Base-by-base conservation (phyloP, 257 asterid species). In the Capsicum pubescens region DNA sequence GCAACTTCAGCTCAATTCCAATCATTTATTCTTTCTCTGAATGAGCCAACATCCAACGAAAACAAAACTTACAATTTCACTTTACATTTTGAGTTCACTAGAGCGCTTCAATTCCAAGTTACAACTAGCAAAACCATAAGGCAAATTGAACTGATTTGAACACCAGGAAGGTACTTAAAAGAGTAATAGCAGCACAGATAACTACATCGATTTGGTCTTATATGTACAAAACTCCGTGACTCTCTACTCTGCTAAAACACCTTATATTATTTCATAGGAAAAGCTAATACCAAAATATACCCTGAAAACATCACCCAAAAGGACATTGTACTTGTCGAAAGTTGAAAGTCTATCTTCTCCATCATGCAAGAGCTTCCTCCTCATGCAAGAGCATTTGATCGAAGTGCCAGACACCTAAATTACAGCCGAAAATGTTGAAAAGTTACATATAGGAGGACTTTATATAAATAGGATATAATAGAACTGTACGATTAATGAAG, bases 381-480 rank as follows among this genome's bases (percentile, higher is more conserved):
- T 70, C 83, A 0, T 66, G 78, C 79, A 87, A 89, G 58, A 89
- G 88, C 92, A 82, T 90, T 87, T 89, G 91, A 87, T 89, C 89
- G 72, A 90, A 87, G 84, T 87, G 90, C 91, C 93, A 89, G 5
- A 86, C 93, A 56, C 91, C 91, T 88, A 71, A 36, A 69, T 68
- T 54, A 55, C 55, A 85, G 80, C 84, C 57, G 58, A 82, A 57
- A 8, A 52, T 9, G 66, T 56, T n/a, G 39, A 63, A 85, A 79
- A 56, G 71, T 84, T 63, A 64, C 39, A 4, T 9, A 9, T 15
- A 81, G 9, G 32, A 44, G n/a, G 6, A 21, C 46, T 8, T 36
- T 58, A 35, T 32, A 46, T 3, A 50, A 39, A 44, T 7, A 54
- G 8, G 1, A 32, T 56, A 9, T 1, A 5, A 19, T 0, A 11